Evolutionary conservation across 306 rosid genomes (phyloP).

Genomic region (Urtica urens): DNA sequence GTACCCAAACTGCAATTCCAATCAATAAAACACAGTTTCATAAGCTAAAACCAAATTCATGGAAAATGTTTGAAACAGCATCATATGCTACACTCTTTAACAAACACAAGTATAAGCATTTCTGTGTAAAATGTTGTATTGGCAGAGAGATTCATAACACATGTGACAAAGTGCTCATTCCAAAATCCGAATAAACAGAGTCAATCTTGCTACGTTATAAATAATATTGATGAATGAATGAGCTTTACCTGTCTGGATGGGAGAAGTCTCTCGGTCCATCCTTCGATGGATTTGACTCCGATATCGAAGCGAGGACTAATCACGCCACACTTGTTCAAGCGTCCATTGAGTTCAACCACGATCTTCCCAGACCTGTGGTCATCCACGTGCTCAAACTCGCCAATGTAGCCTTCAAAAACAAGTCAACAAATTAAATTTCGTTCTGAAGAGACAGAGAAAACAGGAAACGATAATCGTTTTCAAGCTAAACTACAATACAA

Average conservation of each 20-base stretch:
- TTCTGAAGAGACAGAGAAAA: neutral
- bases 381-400: conserved; percentile 53
- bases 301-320: conserved; percentile 64
- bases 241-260: conserved; percentile 58
- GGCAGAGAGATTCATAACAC: too few relatives aligned
- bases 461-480: neutral
- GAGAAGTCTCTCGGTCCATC: conserved; percentile 57
- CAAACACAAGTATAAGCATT: too few relatives aligned
- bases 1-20: conserved; percentile 31
- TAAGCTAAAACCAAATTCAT: too few relatives aligned
- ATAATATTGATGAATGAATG: neutral
- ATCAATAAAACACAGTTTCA: too few relatives aligned
- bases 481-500: neutral
- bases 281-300: conserved; percentile 52
- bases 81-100: too few relatives aligned
- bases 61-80: too few relatives aligned
- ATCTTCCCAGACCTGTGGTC: conserved; percentile 58
- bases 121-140: too few relatives aligned
- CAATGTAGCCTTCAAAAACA: conserved; percentile 37
- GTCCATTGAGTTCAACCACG: conserved; percentile 54
- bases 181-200: too few relatives aligned
- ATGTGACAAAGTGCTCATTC: too few relatives aligned
- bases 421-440: too few relatives aligned
- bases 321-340: conserved; percentile 57
- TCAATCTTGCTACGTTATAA: too few relatives aligned